These are phyloP conservation scores for Salix brachista DNA, from an alignment of 345 rosid species.

Conservation along the genomic window DNA sequence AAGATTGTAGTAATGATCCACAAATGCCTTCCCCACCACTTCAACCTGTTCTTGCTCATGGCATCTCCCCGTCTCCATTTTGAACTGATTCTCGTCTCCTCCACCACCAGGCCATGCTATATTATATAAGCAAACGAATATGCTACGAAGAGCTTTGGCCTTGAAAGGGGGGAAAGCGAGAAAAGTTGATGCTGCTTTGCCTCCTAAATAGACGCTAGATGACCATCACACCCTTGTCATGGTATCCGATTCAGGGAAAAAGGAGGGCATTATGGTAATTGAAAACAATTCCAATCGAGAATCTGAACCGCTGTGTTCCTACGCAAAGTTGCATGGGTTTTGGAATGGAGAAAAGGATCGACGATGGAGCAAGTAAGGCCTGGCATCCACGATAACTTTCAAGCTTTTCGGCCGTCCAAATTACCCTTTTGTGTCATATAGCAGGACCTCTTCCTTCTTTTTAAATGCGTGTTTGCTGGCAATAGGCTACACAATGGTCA, in stretches of 20 bases:
- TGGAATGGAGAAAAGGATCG: conserved; percentile 2
- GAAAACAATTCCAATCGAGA: conserved; percentile 15
- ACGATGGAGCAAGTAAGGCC: background rate
- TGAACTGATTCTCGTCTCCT: conserved; percentile 2
- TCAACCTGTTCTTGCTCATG: conserved; percentile 58
- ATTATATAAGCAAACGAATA: conserved; percentile 10
- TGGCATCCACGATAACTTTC: background rate
- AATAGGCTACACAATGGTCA: no score
- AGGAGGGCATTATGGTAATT: background rate
- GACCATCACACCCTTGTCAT: conserved; percentile 24
- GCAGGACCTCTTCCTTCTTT: no score
- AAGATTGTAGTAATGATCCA: conserved; percentile 65
- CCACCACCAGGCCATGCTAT: background rate
- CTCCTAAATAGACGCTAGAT: background rate
- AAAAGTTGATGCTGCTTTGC: conserved; percentile 7
- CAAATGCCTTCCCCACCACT: conserved; percentile 68
- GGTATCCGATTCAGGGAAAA: background rate
- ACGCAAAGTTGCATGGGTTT: conserved; percentile 37
- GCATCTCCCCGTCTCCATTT: background rate
- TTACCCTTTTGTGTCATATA: background rate
- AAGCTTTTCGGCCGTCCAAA: conserved; percentile 28
- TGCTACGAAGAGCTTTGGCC: conserved; percentile 3
- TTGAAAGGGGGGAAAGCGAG: background rate
- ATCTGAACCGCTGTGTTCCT: conserved; percentile 37
- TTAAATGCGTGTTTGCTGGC: no score